phyloP scores from a whole-genome alignment of 1,139 yeast genomes.

The Lodderomyces orthopsilosis region DNA sequence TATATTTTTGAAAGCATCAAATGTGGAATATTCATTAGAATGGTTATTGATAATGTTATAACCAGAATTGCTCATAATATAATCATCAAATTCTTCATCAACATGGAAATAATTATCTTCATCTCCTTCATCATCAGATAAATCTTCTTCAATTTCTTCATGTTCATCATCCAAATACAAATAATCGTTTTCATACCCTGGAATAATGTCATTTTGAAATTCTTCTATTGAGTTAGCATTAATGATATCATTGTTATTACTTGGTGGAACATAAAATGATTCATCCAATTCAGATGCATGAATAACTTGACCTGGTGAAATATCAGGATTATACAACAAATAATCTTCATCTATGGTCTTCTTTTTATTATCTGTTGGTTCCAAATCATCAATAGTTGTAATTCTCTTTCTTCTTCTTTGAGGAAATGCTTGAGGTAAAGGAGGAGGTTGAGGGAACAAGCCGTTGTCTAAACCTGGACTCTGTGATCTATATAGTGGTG shows the following conservation, averaged over 20 bases:
- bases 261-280: slow-evolving; percentile 29
- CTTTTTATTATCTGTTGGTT: slow-evolving; percentile 16
- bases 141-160: slow-evolving; percentile 36
- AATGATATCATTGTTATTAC: slow-evolving; percentile 4
- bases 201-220: slow-evolving; percentile 18
- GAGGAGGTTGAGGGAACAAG: slow-evolving; percentile 7
- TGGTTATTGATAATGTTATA: slow-evolving; percentile 6
- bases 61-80: slow-evolving; percentile 20
- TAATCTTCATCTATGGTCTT: slow-evolving; percentile 34
- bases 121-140: slow-evolving; percentile 39
- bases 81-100: slow-evolving; percentile 37
- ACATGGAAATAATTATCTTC: slow-evolving; percentile 40
- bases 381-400: slow-evolving; percentile 29
- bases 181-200: slow-evolving; percentile 38
- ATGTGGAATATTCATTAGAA: slow-evolving; percentile 8
- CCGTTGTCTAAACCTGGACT: not conserved
- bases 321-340: slow-evolving; percentile 41
- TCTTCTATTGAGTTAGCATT: slow-evolving; percentile 4
- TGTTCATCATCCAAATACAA: slow-evolving; percentile 29
- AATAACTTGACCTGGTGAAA: slow-evolving; percentile 43
- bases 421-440: slow-evolving; percentile 19
- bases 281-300: slow-evolving; percentile 24
- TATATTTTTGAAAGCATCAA: slow-evolving; percentile 8
- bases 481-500: slow-evolving; percentile 2
- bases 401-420: slow-evolving; percentile 31